Conservation (phyloP, 2,329 filamentous ascomycete species). For the Cladosporium phlei region DNA sequence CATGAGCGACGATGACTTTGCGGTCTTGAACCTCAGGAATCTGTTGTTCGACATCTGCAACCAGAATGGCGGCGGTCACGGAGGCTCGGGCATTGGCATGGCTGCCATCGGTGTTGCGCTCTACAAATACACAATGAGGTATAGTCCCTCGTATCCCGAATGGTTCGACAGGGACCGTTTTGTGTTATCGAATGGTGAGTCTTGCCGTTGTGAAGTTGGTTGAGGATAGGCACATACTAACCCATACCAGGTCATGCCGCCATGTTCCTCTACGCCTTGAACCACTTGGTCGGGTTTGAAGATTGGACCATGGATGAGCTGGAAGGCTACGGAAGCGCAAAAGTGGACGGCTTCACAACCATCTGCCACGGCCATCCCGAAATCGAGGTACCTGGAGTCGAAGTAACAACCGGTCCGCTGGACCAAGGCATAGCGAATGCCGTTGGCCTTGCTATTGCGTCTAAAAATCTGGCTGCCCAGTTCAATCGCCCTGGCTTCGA, state of each 20-base stretch:
- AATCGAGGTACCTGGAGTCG: constrained; percentile 54
- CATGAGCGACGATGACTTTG: too few relatives aligned
- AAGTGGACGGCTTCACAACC: constrained; percentile 44
- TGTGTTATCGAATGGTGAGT: constrained; percentile 50
- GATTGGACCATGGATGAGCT: constrained; percentile 54
- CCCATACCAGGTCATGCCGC: constrained; percentile 45
- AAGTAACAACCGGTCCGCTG: constrained; percentile 56
- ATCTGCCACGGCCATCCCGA: constrained; percentile 49
- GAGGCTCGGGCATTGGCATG: constrained; percentile 58
- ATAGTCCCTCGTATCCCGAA: constrained; percentile 49
- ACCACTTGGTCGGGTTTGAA: constrained; percentile 46
- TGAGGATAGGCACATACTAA: not conserved
- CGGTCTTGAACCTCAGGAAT: too few relatives aligned
- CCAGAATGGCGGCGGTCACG: constrained; percentile 65
- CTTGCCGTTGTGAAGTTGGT: too few relatives aligned
- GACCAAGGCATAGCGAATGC: constrained; percentile 58
- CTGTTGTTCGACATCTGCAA: constrained; percentile 67
- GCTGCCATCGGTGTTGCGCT: constrained; percentile 58
- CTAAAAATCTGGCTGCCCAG: constrained; percentile 51
- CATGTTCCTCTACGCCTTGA: constrained; percentile 47
- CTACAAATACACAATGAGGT: constrained; percentile 60
- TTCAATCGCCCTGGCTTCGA: constrained; percentile 49
- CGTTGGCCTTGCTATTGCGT: constrained; percentile 56
- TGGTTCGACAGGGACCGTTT: constrained; percentile 61
- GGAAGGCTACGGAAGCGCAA: constrained; percentile 49